Conservation (phyloP, 1,139 yeast genomes). For the Debaryomyces psychrophilus region DNA sequence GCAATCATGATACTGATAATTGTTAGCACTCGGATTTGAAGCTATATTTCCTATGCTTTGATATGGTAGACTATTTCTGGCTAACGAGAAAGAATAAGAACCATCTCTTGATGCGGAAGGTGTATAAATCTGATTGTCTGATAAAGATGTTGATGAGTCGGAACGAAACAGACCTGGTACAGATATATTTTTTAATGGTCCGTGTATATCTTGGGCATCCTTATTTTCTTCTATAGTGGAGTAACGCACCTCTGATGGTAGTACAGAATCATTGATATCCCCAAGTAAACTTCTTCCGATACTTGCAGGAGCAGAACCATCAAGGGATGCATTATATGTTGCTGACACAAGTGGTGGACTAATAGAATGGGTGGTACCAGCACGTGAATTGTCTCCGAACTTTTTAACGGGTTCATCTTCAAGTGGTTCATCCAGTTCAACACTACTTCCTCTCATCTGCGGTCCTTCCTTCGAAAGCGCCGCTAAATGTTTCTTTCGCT, state of each 20-base stretch:
- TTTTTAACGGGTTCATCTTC: neutral
- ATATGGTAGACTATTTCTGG: neutral
- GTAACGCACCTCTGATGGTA: neutral
- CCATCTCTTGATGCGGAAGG: neutral
- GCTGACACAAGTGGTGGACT: neutral
- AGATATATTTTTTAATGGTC: neutral
- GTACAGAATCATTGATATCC: neutral
- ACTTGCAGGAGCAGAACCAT: neutral
- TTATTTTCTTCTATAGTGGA: neutral
- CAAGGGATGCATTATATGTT: neutral
- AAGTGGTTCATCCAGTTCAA: neutral
- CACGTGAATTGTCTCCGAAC: neutral
- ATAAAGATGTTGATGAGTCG: neutral
- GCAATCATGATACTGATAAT: neutral
- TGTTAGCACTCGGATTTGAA: neutral
- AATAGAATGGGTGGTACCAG: neutral
- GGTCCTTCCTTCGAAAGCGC: neutral
- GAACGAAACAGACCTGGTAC: neutral
- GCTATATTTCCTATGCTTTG: neutral
- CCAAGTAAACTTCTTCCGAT: neutral
- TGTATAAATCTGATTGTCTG: neutral
- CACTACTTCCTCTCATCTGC: neutral
- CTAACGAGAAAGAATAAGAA: neutral
- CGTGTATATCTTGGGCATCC: neutral
- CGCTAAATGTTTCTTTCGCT: constrained; percentile 22